Percentiles rank a stretch among this genome's conserved stretches.
Evolutionary conservation across 139 green algal species (phyloP).

Genomic region (Parachlorella kessleri): DNA sequence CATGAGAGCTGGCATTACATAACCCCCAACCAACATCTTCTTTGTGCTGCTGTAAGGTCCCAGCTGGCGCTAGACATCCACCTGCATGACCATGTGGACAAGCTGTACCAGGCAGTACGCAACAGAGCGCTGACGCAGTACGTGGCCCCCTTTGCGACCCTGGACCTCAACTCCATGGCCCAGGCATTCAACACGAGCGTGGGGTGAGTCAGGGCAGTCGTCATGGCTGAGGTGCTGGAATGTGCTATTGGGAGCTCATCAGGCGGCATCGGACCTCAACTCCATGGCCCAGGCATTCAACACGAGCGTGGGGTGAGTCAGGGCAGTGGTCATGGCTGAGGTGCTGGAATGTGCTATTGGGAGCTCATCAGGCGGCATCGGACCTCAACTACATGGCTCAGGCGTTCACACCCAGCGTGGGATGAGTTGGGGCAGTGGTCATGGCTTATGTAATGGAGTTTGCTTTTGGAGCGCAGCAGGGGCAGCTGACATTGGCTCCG

Average conservation of each 20-base stretch:
- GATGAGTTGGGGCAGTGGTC: background rate
- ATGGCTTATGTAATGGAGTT: conserved; percentile 19
- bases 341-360: conserved; percentile 37
- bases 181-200: conserved; percentile 75
- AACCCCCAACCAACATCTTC: background rate
- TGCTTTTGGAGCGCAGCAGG: too few relatives aligned
- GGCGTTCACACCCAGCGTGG: conserved; percentile 74
- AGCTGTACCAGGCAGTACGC: conserved; percentile 74
- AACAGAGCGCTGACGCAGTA: conserved; percentile 87
- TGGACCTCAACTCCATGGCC: conserved; percentile 86
- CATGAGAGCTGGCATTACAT: background rate
- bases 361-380: too few relatives aligned
- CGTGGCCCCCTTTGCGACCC: conserved; percentile 79
- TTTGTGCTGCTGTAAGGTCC: conserved; percentile 5
- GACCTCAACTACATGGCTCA: conserved; percentile 81
- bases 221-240: conserved; percentile 13
- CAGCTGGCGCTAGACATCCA: conserved; percentile 79
- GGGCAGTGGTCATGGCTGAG: background rate
- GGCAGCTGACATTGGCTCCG: too few relatives aligned
- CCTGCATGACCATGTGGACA: conserved; percentile 69
- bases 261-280: conserved; percentile 67
- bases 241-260: too few relatives aligned
- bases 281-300: conserved; percentile 86
- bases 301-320: conserved; percentile 50
- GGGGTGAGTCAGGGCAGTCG: background rate